Percentiles rank a stretch among this genome's conserved stretches.
phyloP scores from a whole-genome alignment of 2,329 filamentous ascomycete genomes.

The Penicillium sp. region DNA sequence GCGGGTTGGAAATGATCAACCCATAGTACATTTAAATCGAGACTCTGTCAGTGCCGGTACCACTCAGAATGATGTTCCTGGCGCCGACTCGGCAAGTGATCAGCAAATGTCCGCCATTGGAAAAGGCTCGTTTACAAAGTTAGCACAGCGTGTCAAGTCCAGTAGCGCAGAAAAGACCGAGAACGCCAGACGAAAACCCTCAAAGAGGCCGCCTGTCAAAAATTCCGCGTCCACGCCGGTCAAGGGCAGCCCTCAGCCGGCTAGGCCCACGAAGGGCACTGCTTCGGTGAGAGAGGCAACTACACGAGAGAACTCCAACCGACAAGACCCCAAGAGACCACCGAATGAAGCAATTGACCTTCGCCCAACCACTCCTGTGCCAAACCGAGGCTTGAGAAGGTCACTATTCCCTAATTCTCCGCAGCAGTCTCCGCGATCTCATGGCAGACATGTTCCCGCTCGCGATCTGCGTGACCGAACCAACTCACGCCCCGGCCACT shows the following conservation, averaged over 20 bases:
- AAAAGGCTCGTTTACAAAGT: slow-evolving; percentile 31
- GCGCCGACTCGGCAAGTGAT: slow-evolving; percentile 18
- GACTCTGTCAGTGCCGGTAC: background rate
- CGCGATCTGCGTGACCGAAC: slow-evolving; percentile 16
- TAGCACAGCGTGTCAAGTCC: slow-evolving; percentile 37
- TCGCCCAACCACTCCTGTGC: slow-evolving; percentile 21
- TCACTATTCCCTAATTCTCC: slow-evolving; percentile 26
- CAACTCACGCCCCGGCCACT: slow-evolving; percentile 30
- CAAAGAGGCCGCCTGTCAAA: slow-evolving; percentile 20
- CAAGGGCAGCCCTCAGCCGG: slow-evolving; percentile 5
- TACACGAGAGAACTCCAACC: slow-evolving; percentile 9
- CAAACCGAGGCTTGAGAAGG: slow-evolving; percentile 32
- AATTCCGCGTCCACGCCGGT: slow-evolving; percentile 6
- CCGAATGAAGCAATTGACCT: slow-evolving; percentile 10
- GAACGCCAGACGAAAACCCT: slow-evolving; percentile 15
- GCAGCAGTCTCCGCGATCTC: slow-evolving; percentile 23
- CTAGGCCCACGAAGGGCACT: slow-evolving; percentile 21
- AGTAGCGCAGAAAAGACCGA: slow-evolving; percentile 27
- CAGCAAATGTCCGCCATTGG: slow-evolving; percentile 23
- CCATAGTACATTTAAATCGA: background rate
- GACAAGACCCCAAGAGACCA: slow-evolving; percentile 11
- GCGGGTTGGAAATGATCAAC: background rate
- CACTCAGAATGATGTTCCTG: slow-evolving; percentile 3
- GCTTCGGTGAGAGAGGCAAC: slow-evolving; percentile 17
- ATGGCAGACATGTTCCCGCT: slow-evolving; percentile 17